Conservation (phyloP, 768 basidiomycete species). For the Cystobasidium onofrii region DNA sequence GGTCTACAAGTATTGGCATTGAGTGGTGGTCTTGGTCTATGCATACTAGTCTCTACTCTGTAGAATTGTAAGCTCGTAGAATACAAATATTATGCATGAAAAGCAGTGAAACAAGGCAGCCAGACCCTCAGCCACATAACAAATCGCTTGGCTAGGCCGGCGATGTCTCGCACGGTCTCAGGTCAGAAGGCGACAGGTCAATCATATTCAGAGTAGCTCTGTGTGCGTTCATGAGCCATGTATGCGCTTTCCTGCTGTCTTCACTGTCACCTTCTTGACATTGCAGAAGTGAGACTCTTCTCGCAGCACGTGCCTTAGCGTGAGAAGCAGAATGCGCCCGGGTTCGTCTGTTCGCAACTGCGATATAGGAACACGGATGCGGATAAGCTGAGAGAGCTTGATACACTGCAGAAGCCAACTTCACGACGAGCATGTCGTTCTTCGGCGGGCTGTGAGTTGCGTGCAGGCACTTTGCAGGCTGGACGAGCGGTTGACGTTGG, state of each 20-base stretch:
- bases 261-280: too few species aligned
- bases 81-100: background rate
- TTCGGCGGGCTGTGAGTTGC: conserved; percentile 19
- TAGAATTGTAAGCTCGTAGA: too few species aligned
- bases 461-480: too few species aligned
- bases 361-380: background rate
- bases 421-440: conserved; percentile 17
- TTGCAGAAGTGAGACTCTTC: background rate
- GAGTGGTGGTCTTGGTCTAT: too few species aligned
- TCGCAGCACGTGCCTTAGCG: background rate
- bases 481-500: background rate
- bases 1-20: conserved; percentile 27
- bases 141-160: background rate
- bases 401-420: background rate
- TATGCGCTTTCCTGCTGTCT: too few species aligned
- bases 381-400: background rate
- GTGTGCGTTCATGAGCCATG: too few species aligned
- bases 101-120: background rate
- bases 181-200: too few species aligned
- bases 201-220: too few species aligned
- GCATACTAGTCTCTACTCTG: too few species aligned
- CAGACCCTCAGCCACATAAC: background rate
- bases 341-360: background rate
- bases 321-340: background rate
- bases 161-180: background rate